Evolutionary conservation across 2,329 filamentous ascomycete genomes (phyloP), one percentile per base, ranked within the genome.

Genomic region (Sarocladiaceae sp.): DNA sequence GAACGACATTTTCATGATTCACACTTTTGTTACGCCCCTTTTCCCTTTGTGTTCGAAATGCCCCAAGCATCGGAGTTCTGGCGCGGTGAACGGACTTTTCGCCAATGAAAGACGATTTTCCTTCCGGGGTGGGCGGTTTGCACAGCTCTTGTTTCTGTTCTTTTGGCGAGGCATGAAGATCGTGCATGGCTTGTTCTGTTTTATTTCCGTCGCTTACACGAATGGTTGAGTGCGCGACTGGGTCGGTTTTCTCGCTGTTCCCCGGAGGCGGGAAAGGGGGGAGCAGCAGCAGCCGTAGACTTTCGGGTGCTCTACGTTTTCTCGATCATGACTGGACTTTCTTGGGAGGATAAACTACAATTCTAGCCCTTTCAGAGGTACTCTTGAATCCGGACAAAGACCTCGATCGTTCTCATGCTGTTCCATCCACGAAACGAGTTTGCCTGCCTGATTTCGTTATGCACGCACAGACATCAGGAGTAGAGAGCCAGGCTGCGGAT

Each of bases 51-150:
- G 3, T 28, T n/a, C 5, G n/a, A 20, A 48, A 31, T 20, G 26
- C 25, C 44, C 17, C 44, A 48, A 48, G 44, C 44, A 48, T 48
- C 31, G 44, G 44, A 48, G 44, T 48, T 48, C 28, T 20, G 44
- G 44, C 44, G 44, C 44, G 25, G 26, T 26, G 13, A 26, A 29
- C 15, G 10, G 44, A 48, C 11, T 48, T n/a, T 22, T 48, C 33
- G 12, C 17, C 44, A 22, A 22, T 26, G 12, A 31, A 8, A 11
- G 22, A 48, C 4, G 26, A 48, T 17, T 20, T 12, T 25, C n/a
- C n/a, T n/a, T n/a, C n/a, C n/a, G n/a, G n/a, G n/a, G n/a, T n/a
- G n/a, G n/a, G n/a, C n/a, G n/a, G n/a, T n/a, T n/a, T n/a, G n/a
- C n/a, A n/a, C n/a, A n/a, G n/a, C n/a, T n/a, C n/a, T n/a, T n/a